These are phyloP conservation scores for Rhodamnia rubescens DNA, from an alignment of 345 rosid species.

Conservation along the genomic window DNA sequence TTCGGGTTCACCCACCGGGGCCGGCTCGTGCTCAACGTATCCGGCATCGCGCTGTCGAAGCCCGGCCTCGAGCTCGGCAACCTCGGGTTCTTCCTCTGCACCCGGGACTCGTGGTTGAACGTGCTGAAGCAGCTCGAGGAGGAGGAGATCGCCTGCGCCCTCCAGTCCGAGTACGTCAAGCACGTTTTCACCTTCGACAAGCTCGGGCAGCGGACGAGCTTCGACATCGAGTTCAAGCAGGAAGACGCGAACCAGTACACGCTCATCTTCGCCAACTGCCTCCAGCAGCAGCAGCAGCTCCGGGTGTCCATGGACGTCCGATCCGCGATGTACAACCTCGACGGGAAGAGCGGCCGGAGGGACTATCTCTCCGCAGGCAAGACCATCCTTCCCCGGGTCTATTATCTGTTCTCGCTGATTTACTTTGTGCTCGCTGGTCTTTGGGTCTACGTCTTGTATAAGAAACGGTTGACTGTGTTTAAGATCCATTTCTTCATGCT, in stretches of 20 bases:
- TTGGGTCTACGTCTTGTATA: conserved; percentile 65
- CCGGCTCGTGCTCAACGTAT: conserved; percentile 62
- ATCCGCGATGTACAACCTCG: conserved; percentile 87
- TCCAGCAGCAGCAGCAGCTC: conserved; percentile 26
- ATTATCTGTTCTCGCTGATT: conserved; percentile 52
- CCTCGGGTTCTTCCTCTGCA: conserved; percentile 93
- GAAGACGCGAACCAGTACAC: conserved; percentile 72
- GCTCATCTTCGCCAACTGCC: conserved; percentile 80
- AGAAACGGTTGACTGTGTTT: conserved; percentile 65
- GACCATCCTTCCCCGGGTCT: conserved; percentile 74
- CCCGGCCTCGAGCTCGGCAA: conserved; percentile 57
- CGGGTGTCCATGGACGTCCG: conserved; percentile 67
- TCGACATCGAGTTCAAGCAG: conserved; percentile 8
- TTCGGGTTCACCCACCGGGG: conserved; percentile 92
- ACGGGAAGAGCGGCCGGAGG: conserved; percentile 33
- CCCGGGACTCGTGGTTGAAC: conserved; percentile 70
- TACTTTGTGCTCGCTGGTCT: conserved; percentile 55
- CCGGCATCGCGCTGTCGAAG: conserved; percentile 39
- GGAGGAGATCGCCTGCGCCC: conserved; percentile 62
- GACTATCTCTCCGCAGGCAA: conserved; percentile 89
- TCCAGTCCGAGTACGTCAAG: conserved; percentile 54
- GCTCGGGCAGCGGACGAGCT: conserved; percentile 17
- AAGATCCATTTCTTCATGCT: conserved; percentile 93
- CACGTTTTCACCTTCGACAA: conserved; percentile 50
- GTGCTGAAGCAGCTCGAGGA: conserved; percentile 73